These are phyloP conservation scores for Alternaria conjuncta DNA, from an alignment of 2,329 filamentous ascomycete genomes.

Conservation along the genomic window DNA sequence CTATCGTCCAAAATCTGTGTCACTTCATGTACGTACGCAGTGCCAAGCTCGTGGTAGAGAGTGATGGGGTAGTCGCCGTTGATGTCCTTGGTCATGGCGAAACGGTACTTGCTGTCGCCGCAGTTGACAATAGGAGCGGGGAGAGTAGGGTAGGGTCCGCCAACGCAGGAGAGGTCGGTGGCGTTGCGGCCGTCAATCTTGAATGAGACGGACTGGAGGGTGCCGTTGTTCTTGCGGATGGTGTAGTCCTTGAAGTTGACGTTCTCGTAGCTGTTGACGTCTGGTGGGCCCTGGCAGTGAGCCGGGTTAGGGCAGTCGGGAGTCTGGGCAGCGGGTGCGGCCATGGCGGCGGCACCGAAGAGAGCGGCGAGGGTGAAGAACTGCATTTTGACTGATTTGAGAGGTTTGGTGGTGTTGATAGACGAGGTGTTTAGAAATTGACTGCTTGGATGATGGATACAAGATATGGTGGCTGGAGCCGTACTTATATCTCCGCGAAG, in stretches of 20 bases:
- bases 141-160: conserved; percentile 14
- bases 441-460: not conserved
- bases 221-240: conserved; percentile 25
- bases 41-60: conserved; percentile 25
- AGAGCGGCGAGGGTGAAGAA: conserved; percentile 27
- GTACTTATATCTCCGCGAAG: conserved; percentile 21
- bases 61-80: conserved; percentile 10
- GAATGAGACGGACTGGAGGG: conserved; percentile 26
- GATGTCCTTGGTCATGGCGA: conserved; percentile 11
- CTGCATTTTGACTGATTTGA: conserved; percentile 18
- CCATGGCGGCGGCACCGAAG: conserved; percentile 26
- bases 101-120: conserved; percentile 27
- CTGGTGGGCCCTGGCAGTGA: conserved; percentile 18
- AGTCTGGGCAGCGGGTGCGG: conserved; percentile 26
- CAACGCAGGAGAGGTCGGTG: conserved; percentile 17
- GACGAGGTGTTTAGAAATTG: not conserved
- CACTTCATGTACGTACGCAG: not conserved
- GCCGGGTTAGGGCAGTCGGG: conserved; percentile 31
- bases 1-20: not conserved
- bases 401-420: conserved; percentile 1
- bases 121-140: conserved; percentile 22
- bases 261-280: conserved; percentile 24
- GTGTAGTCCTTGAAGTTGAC: conserved; percentile 27
- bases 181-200: conserved; percentile 27
- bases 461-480: not conserved